phyloP scores from a whole-genome alignment of 306 rosid species.

The Carpinus fangiana region DNA sequence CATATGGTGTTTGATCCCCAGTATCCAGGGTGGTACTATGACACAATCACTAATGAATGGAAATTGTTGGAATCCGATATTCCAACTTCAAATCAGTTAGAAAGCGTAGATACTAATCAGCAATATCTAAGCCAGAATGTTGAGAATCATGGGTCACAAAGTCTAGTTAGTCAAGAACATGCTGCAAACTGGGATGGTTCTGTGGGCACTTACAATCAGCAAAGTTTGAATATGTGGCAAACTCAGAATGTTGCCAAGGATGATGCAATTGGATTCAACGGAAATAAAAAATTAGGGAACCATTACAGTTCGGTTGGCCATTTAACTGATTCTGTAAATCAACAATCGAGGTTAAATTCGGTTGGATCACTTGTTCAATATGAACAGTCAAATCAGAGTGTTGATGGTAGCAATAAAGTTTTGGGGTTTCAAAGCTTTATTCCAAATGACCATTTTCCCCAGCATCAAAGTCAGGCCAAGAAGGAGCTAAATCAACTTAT shows the following conservation, averaged over 20 bases:
- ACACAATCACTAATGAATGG: conserved; percentile 72
- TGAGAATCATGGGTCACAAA: conserved; percentile 44
- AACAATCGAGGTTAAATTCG: conserved; percentile 43
- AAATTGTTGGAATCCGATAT: conserved; percentile 54
- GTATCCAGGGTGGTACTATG: conserved; percentile 82
- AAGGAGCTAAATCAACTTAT: conserved; percentile 40
- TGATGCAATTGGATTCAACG: conserved; percentile 33
- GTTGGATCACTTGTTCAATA: conserved; percentile 48
- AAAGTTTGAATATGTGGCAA: conserved; percentile 41
- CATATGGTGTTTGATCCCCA: conserved; percentile 82
- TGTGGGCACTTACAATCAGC: conserved; percentile 45
- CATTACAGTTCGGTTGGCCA: conserved; percentile 40
- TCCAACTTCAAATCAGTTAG: conserved; percentile 45
- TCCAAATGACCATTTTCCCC: conserved; percentile 38
- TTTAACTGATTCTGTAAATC: conserved; percentile 34
- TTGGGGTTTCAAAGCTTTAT: conserved; percentile 44
- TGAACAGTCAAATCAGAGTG: conserved; percentile 47
- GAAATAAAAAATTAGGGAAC: conserved; percentile 44
- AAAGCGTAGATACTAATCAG: conserved; percentile 38
- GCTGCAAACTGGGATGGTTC: conserved; percentile 47
- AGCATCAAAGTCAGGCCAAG: conserved; percentile 52
- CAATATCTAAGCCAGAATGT: conserved; percentile 43
- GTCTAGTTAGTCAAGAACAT: conserved; percentile 38
- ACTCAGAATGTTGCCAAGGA: conserved; percentile 29
- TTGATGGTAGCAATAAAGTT: conserved; percentile 45